phyloP scores from a whole-genome alignment of 2,329 filamentous ascomycete species.

The Acephala macrosclerotiorum region DNA sequence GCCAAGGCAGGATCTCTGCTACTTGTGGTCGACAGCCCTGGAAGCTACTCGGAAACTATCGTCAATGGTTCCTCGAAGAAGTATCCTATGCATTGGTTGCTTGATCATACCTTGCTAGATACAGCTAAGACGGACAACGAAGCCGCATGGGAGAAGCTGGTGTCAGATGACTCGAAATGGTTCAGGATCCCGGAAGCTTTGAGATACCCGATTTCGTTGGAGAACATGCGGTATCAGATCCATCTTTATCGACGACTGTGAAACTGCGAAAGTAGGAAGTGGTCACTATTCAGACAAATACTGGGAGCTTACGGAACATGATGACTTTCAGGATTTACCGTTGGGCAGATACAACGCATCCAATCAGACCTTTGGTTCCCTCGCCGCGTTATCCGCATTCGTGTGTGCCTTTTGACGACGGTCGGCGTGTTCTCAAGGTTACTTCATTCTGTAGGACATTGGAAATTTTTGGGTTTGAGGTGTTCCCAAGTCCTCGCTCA shows the following conservation, averaged over 20 bases:
- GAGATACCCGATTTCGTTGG: conserved; percentile 82
- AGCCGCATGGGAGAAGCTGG: conserved; percentile 73
- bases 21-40: conserved; percentile 90
- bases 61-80: conserved; percentile 67
- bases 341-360: too few species aligned
- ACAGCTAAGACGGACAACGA: conserved; percentile 48
- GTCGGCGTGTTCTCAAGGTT: too few species aligned
- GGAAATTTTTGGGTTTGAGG: not conserved
- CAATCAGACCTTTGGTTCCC: too few species aligned
- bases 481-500: not conserved
- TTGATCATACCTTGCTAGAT: conserved; percentile 78
- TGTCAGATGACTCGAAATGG: conserved; percentile 82
- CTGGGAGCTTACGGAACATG: too few species aligned
- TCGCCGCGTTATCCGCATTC: too few species aligned
- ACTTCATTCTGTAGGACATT: not conserved
- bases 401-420: too few species aligned
- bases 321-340: too few species aligned
- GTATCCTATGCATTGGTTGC: conserved; percentile 94
- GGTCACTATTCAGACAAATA: not conserved
- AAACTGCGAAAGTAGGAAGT: conserved; percentile 34
- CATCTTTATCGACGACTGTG: conserved; percentile 72
- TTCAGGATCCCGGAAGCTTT: conserved; percentile 75
- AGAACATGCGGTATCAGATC: conserved; percentile 95
- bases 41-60: conserved; percentile 86
- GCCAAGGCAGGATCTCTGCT: conserved; percentile 69